Evolutionary conservation across 225 moss, liverwort and hornwort species (phyloP).

Genomic region (Physcomitrellopsis africana): DNA sequence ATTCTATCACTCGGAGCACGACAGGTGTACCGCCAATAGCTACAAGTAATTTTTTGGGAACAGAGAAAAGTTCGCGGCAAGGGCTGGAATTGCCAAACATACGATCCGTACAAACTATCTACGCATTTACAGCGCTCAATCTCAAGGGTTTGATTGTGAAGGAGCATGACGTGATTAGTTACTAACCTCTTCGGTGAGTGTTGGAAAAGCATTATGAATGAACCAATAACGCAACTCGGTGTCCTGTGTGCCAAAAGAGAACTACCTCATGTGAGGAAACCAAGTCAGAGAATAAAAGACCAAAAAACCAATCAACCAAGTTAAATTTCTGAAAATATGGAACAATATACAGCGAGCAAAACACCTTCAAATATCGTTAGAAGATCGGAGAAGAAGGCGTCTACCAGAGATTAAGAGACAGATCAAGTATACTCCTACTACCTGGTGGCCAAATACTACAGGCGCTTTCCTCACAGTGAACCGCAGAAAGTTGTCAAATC

Average conservation of each 20-base stretch:
- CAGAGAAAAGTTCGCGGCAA: not conserved
- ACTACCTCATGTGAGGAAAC: slow-evolving; percentile 21
- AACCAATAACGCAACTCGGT: slow-evolving; percentile 73
- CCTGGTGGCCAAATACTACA: slow-evolving; percentile 75
- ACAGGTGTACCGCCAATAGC: not conserved
- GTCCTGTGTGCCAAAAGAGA: slow-evolving; percentile 50
- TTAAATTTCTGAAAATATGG: not conserved
- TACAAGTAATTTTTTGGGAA: not conserved
- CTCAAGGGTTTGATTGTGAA: not conserved
- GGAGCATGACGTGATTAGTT: not conserved
- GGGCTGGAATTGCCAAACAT: not conserved
- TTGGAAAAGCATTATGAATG: slow-evolving; percentile 70
- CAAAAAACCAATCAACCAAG: not conserved
- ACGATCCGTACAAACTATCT: not conserved
- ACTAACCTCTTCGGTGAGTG: slow-evolving; percentile 67
- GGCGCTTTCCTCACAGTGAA: slow-evolving; percentile 68
- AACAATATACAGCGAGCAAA: not conserved
- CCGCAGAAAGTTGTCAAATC: slow-evolving; percentile 72
- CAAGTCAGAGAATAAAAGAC: not conserved
- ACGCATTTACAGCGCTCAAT: not conserved
- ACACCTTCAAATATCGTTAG: not conserved
- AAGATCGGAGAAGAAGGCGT: slow-evolving; percentile 1
- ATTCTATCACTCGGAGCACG: not conserved
- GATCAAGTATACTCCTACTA: slow-evolving; percentile 20
- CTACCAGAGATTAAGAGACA: not conserved